Evolutionary conservation across 495 filamentous ascomycete genomes (phyloP), one percentile per base, ranked within the genome.

Genomic region (Aspergillus olivimuriae): DNA sequence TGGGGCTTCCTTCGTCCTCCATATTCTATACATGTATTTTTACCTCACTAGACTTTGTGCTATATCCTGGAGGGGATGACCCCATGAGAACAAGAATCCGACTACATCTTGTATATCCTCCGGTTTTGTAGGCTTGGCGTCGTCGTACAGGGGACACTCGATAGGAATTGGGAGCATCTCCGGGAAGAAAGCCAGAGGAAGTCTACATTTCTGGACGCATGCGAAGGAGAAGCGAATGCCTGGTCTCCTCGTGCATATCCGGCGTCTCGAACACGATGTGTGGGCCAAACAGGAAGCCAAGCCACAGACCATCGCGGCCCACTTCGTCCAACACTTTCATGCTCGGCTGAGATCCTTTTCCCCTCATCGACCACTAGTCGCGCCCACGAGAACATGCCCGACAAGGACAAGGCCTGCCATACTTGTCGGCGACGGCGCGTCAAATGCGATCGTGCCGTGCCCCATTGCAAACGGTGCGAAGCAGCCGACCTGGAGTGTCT

Each of bases 31-130:
- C 35, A 43, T 42, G 47, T 48, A 53, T 56, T 43, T 55, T 48
- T 52, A 50, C 5, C 11, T 11, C 6, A 51, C 50, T 47, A 50
- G 37, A 41, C 41, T 34, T 34, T 53, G 48, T 52, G 47, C 22
- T 53, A 44, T 49, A 53, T 44, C 23, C 38, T 24, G 32, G 42
- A 20, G 20, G 39, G 33, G 40, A 55, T 50, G 50, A 55, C 52
- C 47, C 47, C 48, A 22, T 21, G 32, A 20, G 44, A 47, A 30
- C 18, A 36, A 35, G 9, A 30, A 30, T 17, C 10, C 30, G 18
- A 19, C n/a, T 21, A 20, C 4, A 18, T 26, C n/a, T n/a, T 36
- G 31, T 41, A 23, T 1, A 38, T 37, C 4, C 9, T 1, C 19
- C 14, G 4, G n/a, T n/a, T 28, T 5, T 11, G 5, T 28, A 28